Base-by-base conservation (phyloP, 306 rosid species). In the Ormosia emarginata region DNA sequence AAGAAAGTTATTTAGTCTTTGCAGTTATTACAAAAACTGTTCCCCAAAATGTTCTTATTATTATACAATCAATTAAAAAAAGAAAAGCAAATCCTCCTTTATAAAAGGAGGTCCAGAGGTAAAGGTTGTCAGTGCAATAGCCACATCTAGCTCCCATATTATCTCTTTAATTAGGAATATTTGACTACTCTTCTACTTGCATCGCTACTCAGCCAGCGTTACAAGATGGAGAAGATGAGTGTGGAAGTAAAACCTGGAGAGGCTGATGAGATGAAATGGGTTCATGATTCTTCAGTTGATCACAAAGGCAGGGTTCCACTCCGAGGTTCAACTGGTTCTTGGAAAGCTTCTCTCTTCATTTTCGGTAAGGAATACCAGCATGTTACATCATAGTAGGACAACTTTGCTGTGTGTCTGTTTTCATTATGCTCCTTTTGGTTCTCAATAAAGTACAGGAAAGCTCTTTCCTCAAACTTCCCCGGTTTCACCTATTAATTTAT, bases 281-380 rank as follows among this genome's bases (percentile, higher is more conserved):
- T 91, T 76, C 57, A 75, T 83, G 95, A 91, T 86, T 87, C 90
- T 87, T 91, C 93, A 8, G 63, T 87, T 2, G 95, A 91, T 83
- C 84, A 89, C 56, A 81, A 84, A 78, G 89, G 91, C 46, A 81
- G 39, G 18, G 49, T 86, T 76, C 95, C 95, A 43, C 91, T 87
- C 3, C 66, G 95, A 78, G 86, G 89, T 82, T 86, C 95, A 30
- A 91, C 93, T 66, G 95, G 95, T 79, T 83, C 85, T 49, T 91
- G 95, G 95, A 91, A 87, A 84, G 91, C 95, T 68, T 80, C 95
- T 33, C 39, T 88, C 84, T 91, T 87, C 81, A 87, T 91, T 50
- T 82, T 91, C 10, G 91, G 95, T 91, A 84, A 75, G 74, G 8
- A 72, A 34, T 61, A 15, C 32, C 9, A 12, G 41, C 77, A 9